These are phyloP conservation scores for Cordyceps militaris DNA, from an alignment of 2,329 filamentous ascomycete species.

Conservation along the genomic window DNA sequence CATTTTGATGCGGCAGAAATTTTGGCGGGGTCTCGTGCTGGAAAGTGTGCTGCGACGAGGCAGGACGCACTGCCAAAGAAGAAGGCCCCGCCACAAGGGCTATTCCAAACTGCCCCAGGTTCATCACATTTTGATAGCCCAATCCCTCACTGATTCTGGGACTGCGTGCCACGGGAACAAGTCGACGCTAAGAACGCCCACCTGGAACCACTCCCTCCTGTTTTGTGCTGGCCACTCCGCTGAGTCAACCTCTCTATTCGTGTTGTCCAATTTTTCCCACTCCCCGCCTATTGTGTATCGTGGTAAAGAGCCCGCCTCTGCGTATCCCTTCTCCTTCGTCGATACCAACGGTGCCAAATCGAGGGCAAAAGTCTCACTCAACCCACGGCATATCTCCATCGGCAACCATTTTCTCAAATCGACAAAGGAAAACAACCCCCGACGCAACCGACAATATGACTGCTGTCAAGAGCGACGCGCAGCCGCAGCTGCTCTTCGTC, in stretches of 20 bases:
- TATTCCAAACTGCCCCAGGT: constrained; percentile 22
- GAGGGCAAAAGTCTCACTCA: not conserved
- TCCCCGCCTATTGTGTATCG: constrained; percentile 4
- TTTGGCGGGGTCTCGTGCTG: constrained; percentile 27
- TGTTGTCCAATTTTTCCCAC: constrained; percentile 15
- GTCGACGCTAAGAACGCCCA: constrained; percentile 8
- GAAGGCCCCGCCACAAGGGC: constrained; percentile 32
- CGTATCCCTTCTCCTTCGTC: constrained; percentile 1
- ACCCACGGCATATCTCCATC: not conserved
- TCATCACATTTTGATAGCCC: constrained; percentile 24
- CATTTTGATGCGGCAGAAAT: constrained; percentile 32
- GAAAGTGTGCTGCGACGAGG: not conserved
- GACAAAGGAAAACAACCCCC: not conserved
- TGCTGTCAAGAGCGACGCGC: constrained; percentile 35
- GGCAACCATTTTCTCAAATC: constrained; percentile 2
- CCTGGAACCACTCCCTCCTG: not conserved
- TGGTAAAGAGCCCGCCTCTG: not conserved
- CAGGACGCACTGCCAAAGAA: constrained; percentile 12
- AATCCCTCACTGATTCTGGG: constrained; percentile 13
- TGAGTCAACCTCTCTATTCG: constrained; percentile 10
- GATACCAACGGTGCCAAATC: constrained; percentile 8
- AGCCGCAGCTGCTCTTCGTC: constrained; percentile 62
- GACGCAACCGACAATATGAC: constrained; percentile 25
- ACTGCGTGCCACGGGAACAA: not conserved
- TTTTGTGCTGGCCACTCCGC: constrained; percentile 7